Evolutionary conservation across 2,329 filamentous ascomycete species (phyloP).

Genomic region (Penicillium sp.): DNA sequence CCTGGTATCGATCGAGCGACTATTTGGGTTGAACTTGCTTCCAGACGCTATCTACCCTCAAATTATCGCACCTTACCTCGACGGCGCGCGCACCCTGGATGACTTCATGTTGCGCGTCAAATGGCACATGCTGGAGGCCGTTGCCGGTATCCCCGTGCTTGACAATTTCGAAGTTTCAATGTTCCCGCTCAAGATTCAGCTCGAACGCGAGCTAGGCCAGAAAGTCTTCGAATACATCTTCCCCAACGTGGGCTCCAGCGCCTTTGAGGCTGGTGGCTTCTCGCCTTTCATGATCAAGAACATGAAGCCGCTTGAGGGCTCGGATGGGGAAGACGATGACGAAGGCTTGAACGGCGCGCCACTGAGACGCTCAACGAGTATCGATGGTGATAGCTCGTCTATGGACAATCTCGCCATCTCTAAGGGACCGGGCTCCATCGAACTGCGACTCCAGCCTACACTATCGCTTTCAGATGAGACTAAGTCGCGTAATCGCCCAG

Average conservation of each 20-base stretch:
- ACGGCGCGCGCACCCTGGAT: constrained; percentile 58
- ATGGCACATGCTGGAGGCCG: constrained; percentile 97
- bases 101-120: constrained; percentile 90
- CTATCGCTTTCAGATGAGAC: constrained; percentile 55
- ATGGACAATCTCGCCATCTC: constrained; percentile 51
- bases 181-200: constrained; percentile 87
- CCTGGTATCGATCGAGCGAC: constrained; percentile 78
- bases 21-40: constrained; percentile 85
- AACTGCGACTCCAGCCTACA: constrained; percentile 79
- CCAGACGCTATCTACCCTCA: constrained; percentile 90
- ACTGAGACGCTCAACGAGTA: constrained; percentile 31
- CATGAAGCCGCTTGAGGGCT: constrained; percentile 49
- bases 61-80: constrained; percentile 87
- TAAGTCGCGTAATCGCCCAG: constrained; percentile 34
- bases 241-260: constrained; percentile 67
- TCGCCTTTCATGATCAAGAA: constrained; percentile 54
- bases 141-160: constrained; percentile 94
- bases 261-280: constrained; percentile 49
- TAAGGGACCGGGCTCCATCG: constrained; percentile 70
- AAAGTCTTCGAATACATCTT: constrained; percentile 97
- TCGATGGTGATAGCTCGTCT: constrained; percentile 41
- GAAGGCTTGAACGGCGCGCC: constrained; percentile 10
- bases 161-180: constrained; percentile 95
- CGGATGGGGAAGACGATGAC: constrained; percentile 48
- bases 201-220: constrained; percentile 89